phyloP scores from a whole-genome alignment of 164 flowering plant genomes.

The Nymphaea thermarum region DNA sequence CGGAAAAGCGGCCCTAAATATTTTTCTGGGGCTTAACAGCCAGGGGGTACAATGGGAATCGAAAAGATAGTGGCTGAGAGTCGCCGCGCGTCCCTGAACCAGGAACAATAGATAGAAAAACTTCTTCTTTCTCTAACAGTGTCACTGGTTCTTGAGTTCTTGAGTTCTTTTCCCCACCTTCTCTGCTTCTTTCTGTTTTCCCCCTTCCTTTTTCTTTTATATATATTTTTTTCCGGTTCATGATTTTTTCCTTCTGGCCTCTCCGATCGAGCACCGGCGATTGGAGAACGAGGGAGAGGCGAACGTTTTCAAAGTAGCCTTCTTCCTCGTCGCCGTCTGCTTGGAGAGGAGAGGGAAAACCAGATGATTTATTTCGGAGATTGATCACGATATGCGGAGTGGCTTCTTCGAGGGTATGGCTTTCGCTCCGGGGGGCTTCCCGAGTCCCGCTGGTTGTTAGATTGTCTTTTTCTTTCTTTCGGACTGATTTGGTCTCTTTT shows the following conservation, averaged over 20 bases:
- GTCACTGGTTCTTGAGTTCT: not conserved
- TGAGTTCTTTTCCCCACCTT: not conserved
- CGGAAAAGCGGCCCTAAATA: not conserved
- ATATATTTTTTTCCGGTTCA: not conserved
- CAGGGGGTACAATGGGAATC: not conserved
- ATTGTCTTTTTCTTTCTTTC: not conserved
- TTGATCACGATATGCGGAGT: not conserved
- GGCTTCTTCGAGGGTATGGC: not conserved
- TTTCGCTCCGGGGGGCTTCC: not conserved
- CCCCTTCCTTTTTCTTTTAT: not conserved
- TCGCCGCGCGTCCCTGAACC: not conserved
- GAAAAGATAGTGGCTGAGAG: not conserved
- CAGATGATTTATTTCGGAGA: not conserved
- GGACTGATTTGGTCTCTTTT: not conserved
- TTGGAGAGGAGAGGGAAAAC: not conserved
- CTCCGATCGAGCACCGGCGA: not conserved
- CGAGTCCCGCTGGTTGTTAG: not conserved
- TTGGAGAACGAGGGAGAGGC: not conserved
- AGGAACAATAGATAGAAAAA: not conserved
- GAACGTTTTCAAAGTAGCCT: not conserved
- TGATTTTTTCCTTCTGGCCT: not conserved
- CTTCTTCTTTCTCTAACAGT: no score
- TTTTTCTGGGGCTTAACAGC: not conserved
- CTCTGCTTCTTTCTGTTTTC: not conserved
- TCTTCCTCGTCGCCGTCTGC: not conserved